Evolutionary conservation across 176 grass and related monocot species (phyloP).

Genomic region (Chrysopogon serrulatus): DNA sequence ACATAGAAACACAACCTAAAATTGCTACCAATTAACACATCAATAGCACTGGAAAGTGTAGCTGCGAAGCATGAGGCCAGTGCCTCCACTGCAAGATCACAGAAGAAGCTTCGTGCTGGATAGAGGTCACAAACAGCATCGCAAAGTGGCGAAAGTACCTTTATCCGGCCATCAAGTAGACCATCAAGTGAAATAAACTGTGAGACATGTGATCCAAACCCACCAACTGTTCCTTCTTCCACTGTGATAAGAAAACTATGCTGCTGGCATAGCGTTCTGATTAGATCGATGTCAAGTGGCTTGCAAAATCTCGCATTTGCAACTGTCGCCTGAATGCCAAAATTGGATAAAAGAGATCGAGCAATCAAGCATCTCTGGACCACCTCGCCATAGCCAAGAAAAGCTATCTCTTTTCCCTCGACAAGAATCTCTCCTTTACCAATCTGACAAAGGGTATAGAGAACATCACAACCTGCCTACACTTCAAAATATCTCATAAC

Average conservation of each 20-base stretch:
- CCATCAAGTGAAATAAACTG: slow-evolving; percentile 77
- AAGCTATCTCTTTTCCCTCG: slow-evolving; percentile 57
- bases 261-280: slow-evolving; percentile 51
- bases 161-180: slow-evolving; percentile 61
- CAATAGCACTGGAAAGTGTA: background rate
- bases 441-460: slow-evolving; percentile 44
- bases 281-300: slow-evolving; percentile 70
- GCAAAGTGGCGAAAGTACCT: slow-evolving; percentile 14
- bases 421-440: slow-evolving; percentile 72
- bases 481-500: background rate
- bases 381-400: slow-evolving; percentile 68
- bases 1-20: background rate
- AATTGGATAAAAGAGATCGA: slow-evolving; percentile 56
- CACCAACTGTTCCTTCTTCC: slow-evolving; percentile 78
- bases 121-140: background rate
- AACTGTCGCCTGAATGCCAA: slow-evolving; percentile 67
- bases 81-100: background rate
- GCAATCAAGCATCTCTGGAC: slow-evolving; percentile 72
- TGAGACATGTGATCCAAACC: slow-evolving; percentile 73
- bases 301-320: slow-evolving; percentile 81
- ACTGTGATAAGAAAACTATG: slow-evolving; percentile 71
- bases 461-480: background rate
- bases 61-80: background rate
- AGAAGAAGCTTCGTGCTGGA: background rate
- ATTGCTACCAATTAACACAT: slow-evolving; percentile 1